Evolutionary conservation across 139 green algal genomes (phyloP).

Genomic region (Pseudopediastrum boryanum): DNA sequence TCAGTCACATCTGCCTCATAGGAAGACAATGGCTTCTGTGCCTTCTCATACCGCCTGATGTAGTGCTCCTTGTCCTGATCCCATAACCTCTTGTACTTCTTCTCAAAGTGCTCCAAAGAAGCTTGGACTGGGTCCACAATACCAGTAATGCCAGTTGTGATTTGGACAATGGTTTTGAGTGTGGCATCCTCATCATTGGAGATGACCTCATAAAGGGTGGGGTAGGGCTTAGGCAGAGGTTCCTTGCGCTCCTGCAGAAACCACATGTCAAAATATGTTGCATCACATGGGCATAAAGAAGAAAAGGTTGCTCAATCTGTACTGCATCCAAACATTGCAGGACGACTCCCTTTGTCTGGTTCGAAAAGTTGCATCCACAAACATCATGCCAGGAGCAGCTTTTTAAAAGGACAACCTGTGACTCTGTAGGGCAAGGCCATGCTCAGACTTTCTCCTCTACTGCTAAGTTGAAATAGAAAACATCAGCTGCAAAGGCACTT

Average conservation of each 20-base stretch:
- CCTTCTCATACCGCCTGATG: conserved; percentile 88
- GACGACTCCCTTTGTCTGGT: too few relatives aligned
- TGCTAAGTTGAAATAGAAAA: neutral
- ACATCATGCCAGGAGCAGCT: too few relatives aligned
- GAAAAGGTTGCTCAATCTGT: too few relatives aligned
- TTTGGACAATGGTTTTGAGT: conserved; percentile 75
- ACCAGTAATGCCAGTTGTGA: conserved; percentile 78
- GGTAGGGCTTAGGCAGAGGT: conserved; percentile 49
- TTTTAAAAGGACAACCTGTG: too few relatives aligned
- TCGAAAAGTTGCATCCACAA: too few relatives aligned
- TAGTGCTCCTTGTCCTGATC: conserved; percentile 87
- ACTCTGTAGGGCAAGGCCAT: too few relatives aligned
- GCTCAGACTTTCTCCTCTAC: too few relatives aligned
- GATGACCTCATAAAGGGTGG: conserved; percentile 74
- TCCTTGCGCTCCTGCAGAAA: conserved; percentile 39
- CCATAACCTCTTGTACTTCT: conserved; percentile 93
- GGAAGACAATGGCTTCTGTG: conserved; percentile 76
- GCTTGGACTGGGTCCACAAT: conserved; percentile 84
- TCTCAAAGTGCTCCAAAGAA: conserved; percentile 84
- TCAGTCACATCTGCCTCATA: conserved; percentile 81
- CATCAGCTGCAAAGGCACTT: neutral
- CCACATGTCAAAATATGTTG: neutral
- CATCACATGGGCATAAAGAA: neutral
- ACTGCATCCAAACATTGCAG: too few relatives aligned
- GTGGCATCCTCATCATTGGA: conserved; percentile 78